These are phyloP conservation scores for Neurospora sp. DNA, from an alignment of 2,329 filamentous ascomycete species.

Conservation along the genomic window DNA sequence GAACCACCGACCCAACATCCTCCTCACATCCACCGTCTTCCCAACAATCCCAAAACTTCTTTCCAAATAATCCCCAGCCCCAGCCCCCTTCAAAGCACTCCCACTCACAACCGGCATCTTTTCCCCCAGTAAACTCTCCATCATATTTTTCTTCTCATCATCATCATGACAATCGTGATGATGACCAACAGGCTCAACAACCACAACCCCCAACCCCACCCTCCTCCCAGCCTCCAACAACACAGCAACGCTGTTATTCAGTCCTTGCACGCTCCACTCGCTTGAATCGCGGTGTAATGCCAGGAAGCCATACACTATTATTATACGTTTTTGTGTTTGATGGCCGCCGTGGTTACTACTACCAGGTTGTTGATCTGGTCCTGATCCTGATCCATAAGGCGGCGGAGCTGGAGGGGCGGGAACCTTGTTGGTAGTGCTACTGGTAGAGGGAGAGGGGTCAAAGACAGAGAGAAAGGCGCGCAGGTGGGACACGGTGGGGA, in stretches of 20 bases:
- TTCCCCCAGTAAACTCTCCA: slow-evolving; percentile 32
- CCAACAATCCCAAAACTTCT: slow-evolving; percentile 43
- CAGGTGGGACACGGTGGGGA: slow-evolving; percentile 65
- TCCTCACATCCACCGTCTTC: slow-evolving; percentile 45
- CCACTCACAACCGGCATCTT: slow-evolving; percentile 53
- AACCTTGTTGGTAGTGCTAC: background rate
- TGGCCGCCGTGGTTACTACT: too few relatives aligned
- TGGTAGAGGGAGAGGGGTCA: background rate
- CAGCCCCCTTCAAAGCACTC: slow-evolving; percentile 31
- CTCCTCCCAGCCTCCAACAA: slow-evolving; percentile 51
- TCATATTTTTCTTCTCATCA: slow-evolving; percentile 6
- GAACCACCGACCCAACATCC: slow-evolving; percentile 58
- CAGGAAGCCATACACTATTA: slow-evolving; percentile 34
- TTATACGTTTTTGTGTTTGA: too few relatives aligned
- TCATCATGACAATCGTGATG: background rate
- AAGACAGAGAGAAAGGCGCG: slow-evolving; percentile 63
- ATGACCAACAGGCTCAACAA: slow-evolving; percentile 30
- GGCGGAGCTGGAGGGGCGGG: background rate
- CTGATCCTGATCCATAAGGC: background rate
- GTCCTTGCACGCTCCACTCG: slow-evolving; percentile 66
- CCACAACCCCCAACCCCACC: slow-evolving; percentile 31
- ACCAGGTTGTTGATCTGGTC: too few relatives aligned
- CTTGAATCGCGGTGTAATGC: slow-evolving; percentile 56
- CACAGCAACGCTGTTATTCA: slow-evolving; percentile 51
- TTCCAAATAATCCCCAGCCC: slow-evolving; percentile 27